Evolutionary conservation across 2,329 filamentous ascomycete genomes (phyloP).

Genomic region (Aspergillus sergii): DNA sequence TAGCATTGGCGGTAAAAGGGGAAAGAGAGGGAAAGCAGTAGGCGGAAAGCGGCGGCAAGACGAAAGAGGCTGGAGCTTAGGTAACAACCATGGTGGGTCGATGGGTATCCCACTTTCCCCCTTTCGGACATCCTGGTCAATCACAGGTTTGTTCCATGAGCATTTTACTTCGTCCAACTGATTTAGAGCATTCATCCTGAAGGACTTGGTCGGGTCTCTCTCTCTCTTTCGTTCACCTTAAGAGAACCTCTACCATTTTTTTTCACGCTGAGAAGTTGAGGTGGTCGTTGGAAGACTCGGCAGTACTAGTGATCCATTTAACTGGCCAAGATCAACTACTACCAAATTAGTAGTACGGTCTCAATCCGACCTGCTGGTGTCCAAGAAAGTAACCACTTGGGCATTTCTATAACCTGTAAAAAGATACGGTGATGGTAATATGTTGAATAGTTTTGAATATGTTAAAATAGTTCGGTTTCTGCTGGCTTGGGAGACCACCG

Average conservation of each 20-base stretch:
- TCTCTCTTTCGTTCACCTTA: background rate
- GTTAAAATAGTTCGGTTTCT: background rate
- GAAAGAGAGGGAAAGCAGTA: conserved; percentile 4
- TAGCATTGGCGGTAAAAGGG: conserved; percentile 12
- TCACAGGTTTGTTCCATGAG: background rate
- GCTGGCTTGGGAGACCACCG: background rate
- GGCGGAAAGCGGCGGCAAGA: conserved; percentile 15
- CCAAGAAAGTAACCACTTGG: background rate
- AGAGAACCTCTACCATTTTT: background rate
- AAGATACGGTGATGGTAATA: background rate
- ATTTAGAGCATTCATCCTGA: background rate
- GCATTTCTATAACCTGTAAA: background rate
- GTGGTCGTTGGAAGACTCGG: background rate
- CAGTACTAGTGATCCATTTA: background rate
- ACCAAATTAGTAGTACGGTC: background rate
- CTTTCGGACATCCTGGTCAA: conserved; percentile 9
- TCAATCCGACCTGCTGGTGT: background rate
- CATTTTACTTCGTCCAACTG: background rate
- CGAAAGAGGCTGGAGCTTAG: conserved; percentile 1
- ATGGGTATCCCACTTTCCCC: conserved; percentile 12
- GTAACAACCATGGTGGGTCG: conserved; percentile 16
- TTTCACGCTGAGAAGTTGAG: background rate
- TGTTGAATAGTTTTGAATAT: background rate
- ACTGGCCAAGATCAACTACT: background rate
- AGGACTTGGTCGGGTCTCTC: background rate